These are phyloP conservation scores for Sorghum bicolor DNA, from an alignment of 176 grass and related monocot genomes.

Conservation along the genomic window Sorghum_bicolor_NCBIv3 NC_012875.2:59868501-59869000, in stretches of 20 bases:
- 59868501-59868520: too few species aligned
- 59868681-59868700: conserved; percentile 47
- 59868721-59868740: conserved; percentile 43
- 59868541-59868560: neutral
- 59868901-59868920: neutral
- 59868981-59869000: conserved; percentile 10
- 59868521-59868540: too few species aligned
- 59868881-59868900: neutral
- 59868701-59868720: conserved; percentile 56
- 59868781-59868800: conserved; percentile 27
- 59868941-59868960: conserved; percentile 34
- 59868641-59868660: conserved; percentile 43
- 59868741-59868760: conserved; percentile 59
- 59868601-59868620: neutral
- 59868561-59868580: neutral
- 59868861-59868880: conserved; percentile 11
- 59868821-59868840: conserved; percentile 32
- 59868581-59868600: neutral
- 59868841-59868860: neutral
- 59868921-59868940: conserved; percentile 38
- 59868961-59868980: conserved; percentile 47
- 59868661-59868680: conserved; percentile 53
- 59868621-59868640: neutral
- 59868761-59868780: conserved; percentile 58
- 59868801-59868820: conserved; percentile 15